Conservation (phyloP, 495 filamentous ascomycete genomes). For the Aspergillus baeticus region DNA sequence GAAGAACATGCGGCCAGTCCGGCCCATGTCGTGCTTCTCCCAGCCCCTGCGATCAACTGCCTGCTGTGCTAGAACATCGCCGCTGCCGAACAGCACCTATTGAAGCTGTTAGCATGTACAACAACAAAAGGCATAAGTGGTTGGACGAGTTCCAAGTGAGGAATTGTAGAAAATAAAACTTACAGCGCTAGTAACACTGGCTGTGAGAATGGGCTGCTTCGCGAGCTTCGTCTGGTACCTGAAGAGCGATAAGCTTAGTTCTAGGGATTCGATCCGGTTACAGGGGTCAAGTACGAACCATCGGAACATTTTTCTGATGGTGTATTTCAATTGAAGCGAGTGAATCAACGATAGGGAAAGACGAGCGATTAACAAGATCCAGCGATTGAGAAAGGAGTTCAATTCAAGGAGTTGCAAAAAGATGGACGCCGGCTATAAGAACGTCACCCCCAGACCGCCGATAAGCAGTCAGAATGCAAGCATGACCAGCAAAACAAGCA, state of each 20-base stretch:
- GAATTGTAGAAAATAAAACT: constrained; percentile 16
- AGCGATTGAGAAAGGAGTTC: background rate
- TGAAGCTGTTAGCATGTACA: background rate
- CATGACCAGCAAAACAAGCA: constrained; percentile 19
- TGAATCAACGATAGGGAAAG: too few species aligned
- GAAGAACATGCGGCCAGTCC: constrained; percentile 85
- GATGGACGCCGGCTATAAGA: constrained; percentile 14
- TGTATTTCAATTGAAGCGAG: background rate
- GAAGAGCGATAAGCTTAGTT: constrained; percentile 17
- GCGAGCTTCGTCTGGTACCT: constrained; percentile 90
- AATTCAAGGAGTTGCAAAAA: background rate
- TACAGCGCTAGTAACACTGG: constrained; percentile 80
- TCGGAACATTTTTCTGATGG: constrained; percentile 38
- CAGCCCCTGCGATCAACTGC: constrained; percentile 78
- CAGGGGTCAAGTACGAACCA: constrained; percentile 28
- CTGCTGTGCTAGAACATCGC: constrained; percentile 92
- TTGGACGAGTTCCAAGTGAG: background rate
- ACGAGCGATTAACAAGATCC: constrained; percentile 1
- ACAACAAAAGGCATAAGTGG: background rate
- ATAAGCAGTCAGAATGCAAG: constrained; percentile 15
- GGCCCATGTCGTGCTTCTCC: constrained; percentile 73
- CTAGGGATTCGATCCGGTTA: background rate
- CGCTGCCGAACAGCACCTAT: constrained; percentile 83
- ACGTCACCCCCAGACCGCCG: constrained; percentile 16
- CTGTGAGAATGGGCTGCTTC: constrained; percentile 79